Base-by-base conservation (phyloP, 1,284 basidiomycete genomes). In the Xerocomus alliaceus region DNA sequence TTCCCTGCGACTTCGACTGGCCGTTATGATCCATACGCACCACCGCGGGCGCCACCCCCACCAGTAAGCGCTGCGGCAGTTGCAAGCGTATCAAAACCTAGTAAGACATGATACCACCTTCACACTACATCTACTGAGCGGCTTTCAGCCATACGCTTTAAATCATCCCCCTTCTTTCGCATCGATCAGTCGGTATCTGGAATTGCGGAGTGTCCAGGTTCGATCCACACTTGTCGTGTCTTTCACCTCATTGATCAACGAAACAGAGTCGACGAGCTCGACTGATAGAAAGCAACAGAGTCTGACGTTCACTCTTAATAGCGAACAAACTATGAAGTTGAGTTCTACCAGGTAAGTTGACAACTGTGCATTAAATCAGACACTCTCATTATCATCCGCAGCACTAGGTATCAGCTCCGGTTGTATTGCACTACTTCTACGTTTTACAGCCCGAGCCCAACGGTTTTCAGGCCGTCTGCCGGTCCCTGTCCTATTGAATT, bases 341-440 rank as follows among this genome's bases (percentile, higher is more conserved):
- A 81, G 78, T 61, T 78, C 81, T 35, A 66, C 82, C 22, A 81
- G 78, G 89, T 89, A 70, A 47, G 64, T 49, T 41, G 28, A 56
- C 56, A 54, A 22, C 49, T 53, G 46, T 61, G 32, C 62, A 20
- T 51, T 17, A 12, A 47, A 53, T 20, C 62, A 28, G 37, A 58
- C 34, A 56, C 32, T 48, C 65, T 66, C 58, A 67, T 55, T 54
- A 65, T 47, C 52, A 29, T 47, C 8, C 31, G 7, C 61, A 93
- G 91, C 37, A 76, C 86, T 20, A 88, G 84, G 68, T 90, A 89
- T 73, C 92, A 94, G 75, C 81, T 98, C 31, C 90, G 95, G 26
- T 78, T 98, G 12, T 97, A 95, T 78, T 97, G 94, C 79, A 95
- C 96, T 0, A 95, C 94, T 1, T 94, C 93, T 37, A 83, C 88